Conservation (phyloP, 805 yeast species). For the Starmerella bacillaris region DNA sequence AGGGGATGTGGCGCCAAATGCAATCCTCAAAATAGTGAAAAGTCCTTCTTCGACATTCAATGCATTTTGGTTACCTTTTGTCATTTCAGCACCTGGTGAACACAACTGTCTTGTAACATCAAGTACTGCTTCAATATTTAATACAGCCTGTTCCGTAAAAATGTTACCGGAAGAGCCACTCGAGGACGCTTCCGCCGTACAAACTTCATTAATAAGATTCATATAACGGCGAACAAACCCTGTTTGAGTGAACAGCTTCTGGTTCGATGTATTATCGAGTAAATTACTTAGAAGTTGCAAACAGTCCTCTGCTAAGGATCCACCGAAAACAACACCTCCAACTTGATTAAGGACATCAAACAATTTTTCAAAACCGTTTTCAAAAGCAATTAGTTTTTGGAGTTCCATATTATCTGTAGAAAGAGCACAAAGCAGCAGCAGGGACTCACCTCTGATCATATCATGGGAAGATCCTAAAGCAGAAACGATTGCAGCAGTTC, state of each 20-base stretch:
- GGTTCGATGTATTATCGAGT: conserved; percentile 72
- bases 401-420: conserved; percentile 68
- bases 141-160: conserved; percentile 40
- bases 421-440: conserved; percentile 63
- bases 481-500: conserved; percentile 55
- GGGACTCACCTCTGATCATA: conserved; percentile 70
- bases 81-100: conserved; percentile 49
- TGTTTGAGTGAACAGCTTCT: conserved; percentile 71
- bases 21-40: conserved; percentile 46
- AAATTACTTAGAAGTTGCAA: conserved; percentile 55
- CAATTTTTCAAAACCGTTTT: conserved; percentile 68
- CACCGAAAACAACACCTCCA: conserved; percentile 83
- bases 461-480: conserved; percentile 51
- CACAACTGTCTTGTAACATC: conserved; percentile 62
- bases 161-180: too few species aligned
- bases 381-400: conserved; percentile 87
- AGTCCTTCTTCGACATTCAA: conserved; percentile 46
- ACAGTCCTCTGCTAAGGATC: conserved; percentile 81
- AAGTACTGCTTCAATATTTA: conserved; percentile 46
- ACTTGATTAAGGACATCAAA: conserved; percentile 69
- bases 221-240: conserved; percentile 55
- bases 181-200: conserved; percentile 44
- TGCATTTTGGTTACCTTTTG: conserved; percentile 41
- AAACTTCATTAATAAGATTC: conserved; percentile 32
- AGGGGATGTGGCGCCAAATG: conserved; percentile 47